Conservation (phyloP, 2,329 filamentous ascomycete genomes). For the Xylaria sp. region DNA sequence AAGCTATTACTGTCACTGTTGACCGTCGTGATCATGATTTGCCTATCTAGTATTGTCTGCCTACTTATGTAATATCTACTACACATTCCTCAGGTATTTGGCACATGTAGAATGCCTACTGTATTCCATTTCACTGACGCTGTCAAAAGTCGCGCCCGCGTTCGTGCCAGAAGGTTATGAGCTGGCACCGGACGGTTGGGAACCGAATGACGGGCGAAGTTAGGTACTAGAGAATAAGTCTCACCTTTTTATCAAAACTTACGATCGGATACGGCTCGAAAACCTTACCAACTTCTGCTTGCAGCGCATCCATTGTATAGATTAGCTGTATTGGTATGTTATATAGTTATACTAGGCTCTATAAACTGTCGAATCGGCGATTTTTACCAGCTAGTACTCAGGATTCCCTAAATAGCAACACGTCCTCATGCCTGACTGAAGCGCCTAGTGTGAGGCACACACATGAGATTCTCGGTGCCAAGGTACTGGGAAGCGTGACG, state of each 20-base stretch:
- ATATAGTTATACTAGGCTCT: no score
- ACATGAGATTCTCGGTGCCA: not conserved
- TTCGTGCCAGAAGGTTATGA: slow-evolving; percentile 45
- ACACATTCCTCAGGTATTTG: not conserved
- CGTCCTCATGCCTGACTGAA: no score
- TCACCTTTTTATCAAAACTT: no score
- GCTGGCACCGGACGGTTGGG: slow-evolving; percentile 44
- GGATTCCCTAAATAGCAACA: no score
- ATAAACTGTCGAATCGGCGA: no score
- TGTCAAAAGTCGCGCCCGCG: slow-evolving; percentile 44
- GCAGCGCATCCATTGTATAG: no score
- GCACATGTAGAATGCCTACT: not conserved
- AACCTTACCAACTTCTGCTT: no score
- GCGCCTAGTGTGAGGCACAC: not conserved
- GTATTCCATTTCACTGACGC: slow-evolving; percentile 4
- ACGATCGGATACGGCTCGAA: no score
- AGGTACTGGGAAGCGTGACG: not conserved
- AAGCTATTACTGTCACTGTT: not conserved
- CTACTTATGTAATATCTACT: not conserved
- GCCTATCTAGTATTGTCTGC: not conserved
- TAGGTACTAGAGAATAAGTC: no score
- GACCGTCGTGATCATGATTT: not conserved
- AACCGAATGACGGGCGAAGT: slow-evolving; percentile 33
- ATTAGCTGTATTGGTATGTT: no score
- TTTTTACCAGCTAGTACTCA: no score